Evolutionary conservation across 2,329 filamentous ascomycete species (phyloP).

Genomic region (Purpureocillium lavendulum): DNA sequence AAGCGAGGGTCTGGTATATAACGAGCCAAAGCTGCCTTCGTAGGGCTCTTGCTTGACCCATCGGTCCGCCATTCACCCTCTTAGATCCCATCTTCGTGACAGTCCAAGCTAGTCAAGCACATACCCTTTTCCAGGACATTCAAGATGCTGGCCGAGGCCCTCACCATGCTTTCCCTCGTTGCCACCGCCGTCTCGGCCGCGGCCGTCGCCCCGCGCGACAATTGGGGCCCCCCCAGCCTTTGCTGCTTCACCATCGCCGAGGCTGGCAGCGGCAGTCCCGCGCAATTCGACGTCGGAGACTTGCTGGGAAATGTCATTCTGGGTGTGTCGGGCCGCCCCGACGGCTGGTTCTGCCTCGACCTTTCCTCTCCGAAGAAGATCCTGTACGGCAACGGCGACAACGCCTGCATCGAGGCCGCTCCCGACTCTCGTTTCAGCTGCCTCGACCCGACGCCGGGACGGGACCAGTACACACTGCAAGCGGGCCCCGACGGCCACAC

Average conservation of each 20-base stretch:
- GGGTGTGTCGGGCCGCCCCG: conserved; percentile 9
- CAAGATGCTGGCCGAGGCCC: conserved; percentile 14
- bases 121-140: too few species aligned
- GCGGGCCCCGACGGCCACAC: conserved; percentile 9
- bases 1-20: too few species aligned
- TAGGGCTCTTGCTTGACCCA: conserved; percentile 5
- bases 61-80: neutral
- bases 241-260: conserved; percentile 25
- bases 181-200: conserved; percentile 5
- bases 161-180: too few species aligned
- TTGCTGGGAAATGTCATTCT: conserved; percentile 18
- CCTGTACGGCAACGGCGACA: conserved; percentile 18
- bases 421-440: conserved; percentile 15
- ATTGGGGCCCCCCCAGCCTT: too few species aligned
- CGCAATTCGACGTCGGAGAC: too few species aligned
- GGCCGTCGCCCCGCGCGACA: conserved; percentile 10
- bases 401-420: conserved; percentile 22
- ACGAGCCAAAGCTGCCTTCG: too few species aligned
- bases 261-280: conserved; percentile 1
- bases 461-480: conserved; percentile 17
- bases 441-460: conserved; percentile 21
- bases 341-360: conserved; percentile 23
- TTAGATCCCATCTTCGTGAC: too few species aligned
- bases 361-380: conserved; percentile 13
- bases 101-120: too few species aligned